Evolutionary conservation across 306 rosid genomes (phyloP).

Genomic region (Senna siamea): DNA sequence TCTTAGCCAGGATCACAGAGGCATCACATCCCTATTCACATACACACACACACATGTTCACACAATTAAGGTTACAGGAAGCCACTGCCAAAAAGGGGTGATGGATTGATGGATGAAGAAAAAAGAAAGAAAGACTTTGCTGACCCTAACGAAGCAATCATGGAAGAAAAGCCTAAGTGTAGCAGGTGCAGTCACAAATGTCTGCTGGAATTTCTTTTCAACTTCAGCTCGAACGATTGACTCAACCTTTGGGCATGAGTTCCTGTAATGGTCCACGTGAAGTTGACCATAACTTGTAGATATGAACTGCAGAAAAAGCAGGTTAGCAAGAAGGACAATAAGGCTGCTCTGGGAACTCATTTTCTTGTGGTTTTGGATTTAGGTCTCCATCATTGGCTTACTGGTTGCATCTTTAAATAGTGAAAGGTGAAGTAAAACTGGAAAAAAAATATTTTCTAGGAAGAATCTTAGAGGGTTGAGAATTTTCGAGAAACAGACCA

Average conservation of each 20-base stretch:
- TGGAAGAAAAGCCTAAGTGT: slow-evolving; percentile 92
- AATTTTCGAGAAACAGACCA: slow-evolving; percentile 30
- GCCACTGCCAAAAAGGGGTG: not conserved
- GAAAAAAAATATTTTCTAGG: not conserved
- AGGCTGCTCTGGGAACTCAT: slow-evolving; percentile 43
- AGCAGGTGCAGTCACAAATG: slow-evolving; percentile 78
- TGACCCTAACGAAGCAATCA: slow-evolving; percentile 83
- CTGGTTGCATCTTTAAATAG: slow-evolving; percentile 41
- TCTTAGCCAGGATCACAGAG: slow-evolving; percentile 66
- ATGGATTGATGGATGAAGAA: not conserved
- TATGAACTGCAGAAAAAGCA: slow-evolving; percentile 46
- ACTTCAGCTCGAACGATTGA: slow-evolving; percentile 69
- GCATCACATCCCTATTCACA: slow-evolving; percentile 88
- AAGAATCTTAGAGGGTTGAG: slow-evolving; percentile 32
- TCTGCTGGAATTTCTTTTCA: slow-evolving; percentile 59
- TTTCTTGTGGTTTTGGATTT: slow-evolving; percentile 9
- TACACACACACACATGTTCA: not conserved
- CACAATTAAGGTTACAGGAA: not conserved
- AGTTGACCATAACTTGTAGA: slow-evolving; percentile 50
- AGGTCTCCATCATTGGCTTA: not conserved
- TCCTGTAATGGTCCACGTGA: slow-evolving; percentile 49
- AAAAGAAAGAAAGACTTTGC: not conserved
- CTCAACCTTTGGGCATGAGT: slow-evolving; percentile 77
- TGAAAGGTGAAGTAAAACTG: slow-evolving; percentile 5
- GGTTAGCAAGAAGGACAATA: slow-evolving; percentile 35